Conservation (phyloP, 345 rosid genomes). For the Pugionium cornutum region DNA sequence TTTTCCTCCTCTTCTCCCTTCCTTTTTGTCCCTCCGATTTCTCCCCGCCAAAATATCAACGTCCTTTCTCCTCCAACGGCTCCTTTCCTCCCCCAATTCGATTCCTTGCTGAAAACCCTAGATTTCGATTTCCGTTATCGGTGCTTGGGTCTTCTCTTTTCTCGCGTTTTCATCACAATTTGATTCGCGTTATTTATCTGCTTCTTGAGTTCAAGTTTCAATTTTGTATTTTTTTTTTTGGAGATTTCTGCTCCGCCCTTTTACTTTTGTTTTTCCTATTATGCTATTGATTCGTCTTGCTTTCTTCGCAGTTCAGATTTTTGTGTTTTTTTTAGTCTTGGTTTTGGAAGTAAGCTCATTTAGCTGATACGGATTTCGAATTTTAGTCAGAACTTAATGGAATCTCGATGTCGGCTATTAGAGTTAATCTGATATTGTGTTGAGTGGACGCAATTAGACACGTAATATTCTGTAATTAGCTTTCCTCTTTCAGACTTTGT, state of each 20-base stretch:
- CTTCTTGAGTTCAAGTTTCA: background rate
- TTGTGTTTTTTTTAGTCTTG: background rate
- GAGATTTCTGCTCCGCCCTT: background rate
- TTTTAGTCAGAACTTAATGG: background rate
- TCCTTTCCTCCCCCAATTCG: background rate
- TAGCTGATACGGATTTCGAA: background rate
- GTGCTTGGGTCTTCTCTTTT: constrained; percentile 5
- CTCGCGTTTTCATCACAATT: constrained; percentile 2
- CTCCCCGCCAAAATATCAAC: constrained; percentile 55
- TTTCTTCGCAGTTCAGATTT: constrained; percentile 24
- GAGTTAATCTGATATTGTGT: background rate
- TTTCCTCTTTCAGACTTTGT: constrained; percentile 5
- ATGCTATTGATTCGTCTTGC: background rate
- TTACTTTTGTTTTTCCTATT: background rate
- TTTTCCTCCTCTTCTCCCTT: constrained; percentile 32
- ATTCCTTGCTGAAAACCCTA: constrained; percentile 3
- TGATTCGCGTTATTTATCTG: constrained; percentile 17
- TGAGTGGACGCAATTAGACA: background rate
- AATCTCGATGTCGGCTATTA: background rate
- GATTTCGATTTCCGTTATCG: constrained; percentile 20
- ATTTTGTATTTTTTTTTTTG: background rate
- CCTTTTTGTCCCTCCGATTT: constrained; percentile 30
- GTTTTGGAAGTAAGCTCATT: constrained; percentile 3
- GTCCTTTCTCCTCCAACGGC: constrained; percentile 33
- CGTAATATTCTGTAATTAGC: background rate